Percentiles rank a stretch among this genome's conserved stretches.
These are phyloP conservation scores for Acacia confusa DNA, from an alignment of 306 rosid genomes.

Conservation along the genomic window DNA sequence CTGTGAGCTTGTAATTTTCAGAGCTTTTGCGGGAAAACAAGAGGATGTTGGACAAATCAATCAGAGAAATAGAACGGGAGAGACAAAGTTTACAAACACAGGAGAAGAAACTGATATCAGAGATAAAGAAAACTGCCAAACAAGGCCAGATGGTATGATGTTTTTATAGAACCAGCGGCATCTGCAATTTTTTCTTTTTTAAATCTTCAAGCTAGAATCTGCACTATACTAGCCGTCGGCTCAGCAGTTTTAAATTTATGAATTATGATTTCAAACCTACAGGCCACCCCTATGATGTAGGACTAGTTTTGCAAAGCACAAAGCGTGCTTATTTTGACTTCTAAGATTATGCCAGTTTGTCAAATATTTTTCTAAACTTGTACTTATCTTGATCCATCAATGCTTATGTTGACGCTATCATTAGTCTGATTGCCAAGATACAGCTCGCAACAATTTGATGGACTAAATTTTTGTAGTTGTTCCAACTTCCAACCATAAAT, in stretches of 20 bases:
- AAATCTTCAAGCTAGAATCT: not conserved
- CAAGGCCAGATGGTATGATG: slow-evolving; percentile 94
- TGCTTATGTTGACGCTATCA: not conserved
- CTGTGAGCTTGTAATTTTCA: slow-evolving; percentile 40
- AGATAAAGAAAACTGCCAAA: slow-evolving; percentile 97
- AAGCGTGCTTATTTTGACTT: not conserved
- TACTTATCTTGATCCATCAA: not conserved
- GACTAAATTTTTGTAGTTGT: slow-evolving; percentile 5
- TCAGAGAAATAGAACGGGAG: slow-evolving; percentile 96
- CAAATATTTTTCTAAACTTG: not conserved
- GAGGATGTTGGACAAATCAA: slow-evolving; percentile 96
- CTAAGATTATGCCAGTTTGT: not conserved
- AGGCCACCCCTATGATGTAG: not conserved
- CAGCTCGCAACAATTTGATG: not conserved
- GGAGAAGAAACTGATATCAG: slow-evolving; percentile 88
- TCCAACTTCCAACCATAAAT: not conserved
- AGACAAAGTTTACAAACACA: slow-evolving; percentile 83
- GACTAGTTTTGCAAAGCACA: not conserved
- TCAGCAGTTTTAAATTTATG: not conserved
- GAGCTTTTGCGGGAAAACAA: slow-evolving; percentile 97
- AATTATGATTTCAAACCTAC: not conserved
- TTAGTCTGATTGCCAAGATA: slow-evolving; percentile 6
- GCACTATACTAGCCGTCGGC: slow-evolving; percentile 14
- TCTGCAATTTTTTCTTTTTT: not conserved
- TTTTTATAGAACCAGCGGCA: slow-evolving; percentile 2